phyloP scores from a whole-genome alignment of 2,329 filamentous ascomycete genomes.

The Talaromyces sp. region DNA sequence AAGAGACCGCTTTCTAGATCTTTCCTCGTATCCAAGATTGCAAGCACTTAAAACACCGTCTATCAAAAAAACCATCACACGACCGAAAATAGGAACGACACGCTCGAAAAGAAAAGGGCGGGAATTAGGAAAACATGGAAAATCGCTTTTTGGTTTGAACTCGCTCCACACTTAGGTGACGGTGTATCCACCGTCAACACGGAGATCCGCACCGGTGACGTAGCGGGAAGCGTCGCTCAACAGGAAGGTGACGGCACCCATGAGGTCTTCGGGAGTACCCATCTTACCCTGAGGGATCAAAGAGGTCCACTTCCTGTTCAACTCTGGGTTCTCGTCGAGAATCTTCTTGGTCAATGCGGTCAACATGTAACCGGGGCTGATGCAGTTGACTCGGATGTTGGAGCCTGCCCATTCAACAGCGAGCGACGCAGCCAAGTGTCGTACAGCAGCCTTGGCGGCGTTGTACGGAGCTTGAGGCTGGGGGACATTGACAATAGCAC shows the following conservation, averaged over 20 bases:
- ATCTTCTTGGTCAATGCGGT: constrained; percentile 92
- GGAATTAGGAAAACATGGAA: constrained; percentile 6
- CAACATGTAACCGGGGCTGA: constrained; percentile 94
- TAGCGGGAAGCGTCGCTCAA: constrained; percentile 74
- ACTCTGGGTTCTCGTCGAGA: constrained; percentile 84
- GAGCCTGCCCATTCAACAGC: constrained; percentile 91
- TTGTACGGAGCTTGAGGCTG: constrained; percentile 94
- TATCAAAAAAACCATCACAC: neutral
- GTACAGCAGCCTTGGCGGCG: constrained; percentile 84
- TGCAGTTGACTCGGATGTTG: constrained; percentile 89
- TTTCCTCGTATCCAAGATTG: neutral
- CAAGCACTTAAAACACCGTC: constrained; percentile 3
- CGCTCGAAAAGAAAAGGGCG: constrained; percentile 5
- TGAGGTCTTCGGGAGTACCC: constrained; percentile 85
- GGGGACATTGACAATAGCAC: constrained; percentile 88
- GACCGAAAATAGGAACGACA: neutral
- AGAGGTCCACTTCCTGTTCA: constrained; percentile 85
- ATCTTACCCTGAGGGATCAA: constrained; percentile 92
- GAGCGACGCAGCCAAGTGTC: constrained; percentile 80
- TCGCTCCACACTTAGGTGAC: constrained; percentile 54
- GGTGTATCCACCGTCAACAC: constrained; percentile 88
- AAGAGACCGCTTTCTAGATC: neutral
- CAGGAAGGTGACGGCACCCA: constrained; percentile 86
- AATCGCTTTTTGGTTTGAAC: neutral
- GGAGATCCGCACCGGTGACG: constrained; percentile 70